phyloP scores from a whole-genome alignment of 306 rosid genomes.

The Potentilla sterilis region DNA sequence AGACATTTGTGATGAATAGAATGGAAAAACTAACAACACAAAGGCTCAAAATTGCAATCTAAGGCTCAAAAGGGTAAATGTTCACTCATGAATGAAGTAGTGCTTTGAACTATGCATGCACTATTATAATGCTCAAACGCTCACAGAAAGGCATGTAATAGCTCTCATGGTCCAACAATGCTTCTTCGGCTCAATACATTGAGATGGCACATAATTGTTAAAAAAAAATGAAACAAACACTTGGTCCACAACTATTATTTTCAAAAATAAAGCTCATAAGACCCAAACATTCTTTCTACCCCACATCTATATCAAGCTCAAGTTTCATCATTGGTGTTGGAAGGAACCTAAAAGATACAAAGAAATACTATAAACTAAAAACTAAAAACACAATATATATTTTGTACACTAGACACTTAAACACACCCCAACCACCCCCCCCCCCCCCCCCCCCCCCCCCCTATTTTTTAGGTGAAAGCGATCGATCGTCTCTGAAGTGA shows the following conservation, averaged over 20 bases:
- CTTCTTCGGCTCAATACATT: not conserved
- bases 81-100: not conserved
- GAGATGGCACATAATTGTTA: not conserved
- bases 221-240: not conserved
- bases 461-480: too few species aligned
- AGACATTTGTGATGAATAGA: too few species aligned
- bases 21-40: too few species aligned
- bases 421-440: too few species aligned
- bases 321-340: not conserved
- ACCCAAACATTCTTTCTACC: not conserved
- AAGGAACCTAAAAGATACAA: not conserved
- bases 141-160: not conserved
- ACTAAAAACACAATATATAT: too few species aligned
- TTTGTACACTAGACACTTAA: too few species aligned
- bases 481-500: too few species aligned
- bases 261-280: too few species aligned
- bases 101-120: not conserved
- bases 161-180: not conserved
- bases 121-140: not conserved
- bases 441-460: not conserved
- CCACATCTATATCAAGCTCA: not conserved
- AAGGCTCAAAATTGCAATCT: too few species aligned
- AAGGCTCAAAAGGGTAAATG: not conserved
- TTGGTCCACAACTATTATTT: not conserved
- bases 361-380: not conserved